Evolutionary conservation across 139 green algal species (phyloP), one percentile per base, ranked within the genome.

Genomic region (Nannochloris sp.): DNA sequence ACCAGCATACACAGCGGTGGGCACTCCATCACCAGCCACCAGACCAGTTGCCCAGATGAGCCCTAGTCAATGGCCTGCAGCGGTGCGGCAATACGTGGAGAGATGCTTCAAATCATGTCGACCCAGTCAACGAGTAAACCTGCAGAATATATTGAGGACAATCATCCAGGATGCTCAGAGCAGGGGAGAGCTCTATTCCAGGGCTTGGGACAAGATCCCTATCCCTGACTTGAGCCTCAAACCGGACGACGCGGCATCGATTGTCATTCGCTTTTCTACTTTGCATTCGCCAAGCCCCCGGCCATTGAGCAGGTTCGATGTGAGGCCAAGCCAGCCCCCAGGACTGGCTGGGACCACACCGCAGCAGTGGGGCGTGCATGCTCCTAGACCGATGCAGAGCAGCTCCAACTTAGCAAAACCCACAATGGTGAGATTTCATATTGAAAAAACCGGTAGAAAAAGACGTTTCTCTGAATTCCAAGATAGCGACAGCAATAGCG

Each of bases 161-260:
- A 25, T 79, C 31, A 82, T 82, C 40, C 30, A 26, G 1, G 62
- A 74, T 16, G 68, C 73, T 4, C 64, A 68, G 28, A 56, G 40
- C 43, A 48, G 56, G 61, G 74, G 73, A 26, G 70, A 81, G 68
- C 37, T 81, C 33, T 85, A 72, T 73, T 81, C 74, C 8, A 58
- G 67, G 2, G 56, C 68, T 20, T 85, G 79, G 79, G 79, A 81
- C 36, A 65, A 66, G 2, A 43, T 79, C 45, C 79, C 79, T 5
- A 56, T 83, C 5, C 71, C 76, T 25, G 56, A 80, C 40, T 37
- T 79, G 14, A 26, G 20, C 2, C 46, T 51, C 9, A 26, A 23
- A 10, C 63, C 75, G 2, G 25, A 50, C 0, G 75, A 78, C 4
- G 66, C 67, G 5, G 65, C 71, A 13, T 58, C 56, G 12, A 20